Percentiles rank a stretch among this genome's conserved stretches.
phyloP scores from a whole-genome alignment of 2,329 filamentous ascomycete species.

The Davidsoniella neocaledoniae region DNA sequence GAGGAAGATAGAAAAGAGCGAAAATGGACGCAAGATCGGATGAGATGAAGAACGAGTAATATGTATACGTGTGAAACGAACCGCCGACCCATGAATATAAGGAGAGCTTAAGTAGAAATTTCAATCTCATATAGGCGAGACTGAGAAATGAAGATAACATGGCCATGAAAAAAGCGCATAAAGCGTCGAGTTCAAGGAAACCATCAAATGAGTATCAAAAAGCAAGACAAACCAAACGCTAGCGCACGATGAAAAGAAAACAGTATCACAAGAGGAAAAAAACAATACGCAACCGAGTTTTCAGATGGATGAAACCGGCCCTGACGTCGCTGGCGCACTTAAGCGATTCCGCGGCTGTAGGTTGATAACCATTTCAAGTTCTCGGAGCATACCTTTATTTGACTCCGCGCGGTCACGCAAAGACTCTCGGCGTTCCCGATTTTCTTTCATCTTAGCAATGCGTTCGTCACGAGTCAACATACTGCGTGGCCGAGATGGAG shows the following conservation, averaged over 20 bases:
- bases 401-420: slow-evolving; percentile 61
- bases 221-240: not conserved
- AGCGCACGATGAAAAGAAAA: not conserved
- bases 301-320: slow-evolving; percentile 12
- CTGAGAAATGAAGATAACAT: slow-evolving; percentile 4
- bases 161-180: slow-evolving; percentile 1
- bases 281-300: not conserved
- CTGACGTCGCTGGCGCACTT: slow-evolving; percentile 17
- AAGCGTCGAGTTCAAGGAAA: slow-evolving; percentile 12
- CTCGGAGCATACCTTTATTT: slow-evolving; percentile 76
- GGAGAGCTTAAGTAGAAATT: too few species aligned
- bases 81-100: too few species aligned
- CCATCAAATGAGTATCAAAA: slow-evolving; percentile 4
- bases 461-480: slow-evolving; percentile 71
- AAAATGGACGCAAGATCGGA: not conserved
- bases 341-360: slow-evolving; percentile 26
- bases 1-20: not conserved
- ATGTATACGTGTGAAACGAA: too few species aligned
- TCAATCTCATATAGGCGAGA: not conserved
- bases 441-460: slow-evolving; percentile 73
- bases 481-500: slow-evolving; percentile 50
- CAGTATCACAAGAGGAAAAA: not conserved
- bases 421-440: slow-evolving; percentile 56
- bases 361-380: slow-evolving; percentile 78
- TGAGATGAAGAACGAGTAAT: too few species aligned